These are phyloP conservation scores for Strombidium stylifer DNA, from an alignment of 73 alveolate species.

Conservation along the genomic window DNA sequence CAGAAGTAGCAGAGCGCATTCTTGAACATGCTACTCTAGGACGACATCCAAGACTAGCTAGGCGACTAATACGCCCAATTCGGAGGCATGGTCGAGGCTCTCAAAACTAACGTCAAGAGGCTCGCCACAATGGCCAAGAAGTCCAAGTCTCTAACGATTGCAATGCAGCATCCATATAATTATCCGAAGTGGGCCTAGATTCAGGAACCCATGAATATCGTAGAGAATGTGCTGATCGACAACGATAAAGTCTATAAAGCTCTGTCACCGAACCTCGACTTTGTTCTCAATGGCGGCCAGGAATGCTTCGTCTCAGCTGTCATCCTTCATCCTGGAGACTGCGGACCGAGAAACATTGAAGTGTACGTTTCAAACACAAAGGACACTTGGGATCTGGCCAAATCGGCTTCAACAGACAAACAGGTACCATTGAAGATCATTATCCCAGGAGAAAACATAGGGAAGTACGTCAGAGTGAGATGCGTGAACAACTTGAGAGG, in stretches of 20 bases:
- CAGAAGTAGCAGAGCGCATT: neutral
- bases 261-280: slow-evolving; percentile 39
- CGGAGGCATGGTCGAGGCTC: slow-evolving; percentile 42
- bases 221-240: slow-evolving; percentile 58
- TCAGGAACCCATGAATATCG: slow-evolving; percentile 58
- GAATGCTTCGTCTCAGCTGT: slow-evolving; percentile 50
- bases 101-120: slow-evolving; percentile 30
- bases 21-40: slow-evolving; percentile 1
- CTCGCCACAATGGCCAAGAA: slow-evolving; percentile 36
- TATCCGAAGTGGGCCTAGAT: slow-evolving; percentile 60
- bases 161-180: slow-evolving; percentile 59
- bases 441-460: slow-evolving; percentile 54
- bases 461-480: slow-evolving; percentile 41
- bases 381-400: slow-evolving; percentile 48
- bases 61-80: slow-evolving; percentile 57
- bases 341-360: slow-evolving; percentile 51
- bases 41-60: slow-evolving; percentile 33
- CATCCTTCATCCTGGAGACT: slow-evolving; percentile 49
- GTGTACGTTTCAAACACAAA: slow-evolving; percentile 33
- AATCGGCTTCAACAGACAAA: slow-evolving; percentile 23
- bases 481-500: slow-evolving; percentile 54
- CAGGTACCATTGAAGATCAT: slow-evolving; percentile 27
- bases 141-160: slow-evolving; percentile 25
- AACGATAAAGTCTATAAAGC: slow-evolving; percentile 59
- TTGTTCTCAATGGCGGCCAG: slow-evolving; percentile 34